phyloP scores from a whole-genome alignment of 768 basidiomycete species.

The Lentinula lateritia region DNA sequence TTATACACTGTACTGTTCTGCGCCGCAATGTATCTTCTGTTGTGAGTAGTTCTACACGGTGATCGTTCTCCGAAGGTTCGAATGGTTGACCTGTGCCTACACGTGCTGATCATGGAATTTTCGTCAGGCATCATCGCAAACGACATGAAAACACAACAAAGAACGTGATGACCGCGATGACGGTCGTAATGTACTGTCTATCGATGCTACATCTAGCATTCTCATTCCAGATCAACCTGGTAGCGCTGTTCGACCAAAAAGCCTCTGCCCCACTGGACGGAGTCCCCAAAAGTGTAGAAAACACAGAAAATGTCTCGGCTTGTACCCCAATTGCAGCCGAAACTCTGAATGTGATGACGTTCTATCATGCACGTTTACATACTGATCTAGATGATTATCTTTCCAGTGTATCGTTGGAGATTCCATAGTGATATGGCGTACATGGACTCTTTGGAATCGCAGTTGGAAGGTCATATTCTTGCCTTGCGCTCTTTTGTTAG shows the following conservation, averaged over 20 bases:
- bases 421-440: neutral
- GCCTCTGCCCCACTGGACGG: neutral
- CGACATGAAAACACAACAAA: neutral
- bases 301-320: neutral
- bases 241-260: neutral
- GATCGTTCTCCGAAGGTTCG: neutral
- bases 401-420: neutral
- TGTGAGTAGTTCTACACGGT: neutral
- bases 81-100: no score
- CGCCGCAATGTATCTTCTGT: neutral
- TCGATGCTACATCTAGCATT: neutral
- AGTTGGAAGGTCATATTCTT: neutral
- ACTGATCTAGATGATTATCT: no score
- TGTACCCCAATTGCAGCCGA: constrained; percentile 1
- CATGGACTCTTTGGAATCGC: neutral
- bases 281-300: neutral
- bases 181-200: neutral
- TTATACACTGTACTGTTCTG: neutral
- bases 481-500: neutral
- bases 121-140: neutral
- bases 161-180: neutral
- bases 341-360: neutral
- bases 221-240: neutral
- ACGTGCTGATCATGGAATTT: no score
- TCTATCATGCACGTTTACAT: no score